A percentile compares a stretch with the other conserved stretches of the same genome.
Evolutionary conservation across 2,329 filamentous ascomycete genomes (phyloP).

Genomic region (Alternaria novae-zelandiae): DNA sequence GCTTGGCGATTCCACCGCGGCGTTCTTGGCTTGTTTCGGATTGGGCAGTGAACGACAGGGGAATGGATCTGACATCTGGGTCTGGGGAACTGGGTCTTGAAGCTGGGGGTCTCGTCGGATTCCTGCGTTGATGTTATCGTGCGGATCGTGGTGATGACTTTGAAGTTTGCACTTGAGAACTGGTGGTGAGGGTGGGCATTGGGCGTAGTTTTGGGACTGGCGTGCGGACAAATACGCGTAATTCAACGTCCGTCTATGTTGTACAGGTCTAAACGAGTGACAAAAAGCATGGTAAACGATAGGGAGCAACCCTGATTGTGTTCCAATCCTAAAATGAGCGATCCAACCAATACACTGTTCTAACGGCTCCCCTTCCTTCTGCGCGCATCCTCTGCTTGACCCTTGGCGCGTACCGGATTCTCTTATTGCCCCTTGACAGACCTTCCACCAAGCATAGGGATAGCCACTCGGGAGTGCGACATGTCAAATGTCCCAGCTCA

Average conservation of each 20-base stretch:
- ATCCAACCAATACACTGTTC: background rate
- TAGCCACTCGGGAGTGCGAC: background rate
- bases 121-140: background rate
- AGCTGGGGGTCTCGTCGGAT: background rate
- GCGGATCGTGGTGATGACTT: background rate
- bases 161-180: background rate
- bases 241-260: background rate
- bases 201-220: background rate
- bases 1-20: background rate
- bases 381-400: background rate
- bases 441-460: background rate
- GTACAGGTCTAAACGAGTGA: background rate
- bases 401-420: background rate
- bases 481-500: background rate
- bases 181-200: background rate
- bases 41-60: background rate
- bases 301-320: background rate
- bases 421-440: background rate
- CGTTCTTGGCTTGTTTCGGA: conserved; percentile 1
- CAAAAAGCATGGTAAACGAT: background rate
- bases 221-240: background rate
- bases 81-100: background rate
- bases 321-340: background rate
- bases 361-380: background rate
- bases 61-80: background rate